phyloP scores from a whole-genome alignment of 2,329 filamentous ascomycete genomes.

The Elsinoe perseae region DNA sequence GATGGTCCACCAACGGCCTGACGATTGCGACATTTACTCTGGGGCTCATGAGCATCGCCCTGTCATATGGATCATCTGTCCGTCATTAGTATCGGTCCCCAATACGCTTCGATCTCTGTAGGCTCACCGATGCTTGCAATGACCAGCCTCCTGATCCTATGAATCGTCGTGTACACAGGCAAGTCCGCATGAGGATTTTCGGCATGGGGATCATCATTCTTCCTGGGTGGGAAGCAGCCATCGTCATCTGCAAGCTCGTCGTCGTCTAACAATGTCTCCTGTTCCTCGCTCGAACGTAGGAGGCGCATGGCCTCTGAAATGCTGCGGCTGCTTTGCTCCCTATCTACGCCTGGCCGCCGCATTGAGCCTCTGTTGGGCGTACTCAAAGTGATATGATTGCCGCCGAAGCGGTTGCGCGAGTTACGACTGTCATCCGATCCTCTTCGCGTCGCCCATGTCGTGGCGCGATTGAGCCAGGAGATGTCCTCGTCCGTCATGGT shows the following conservation, averaged over 20 bases:
- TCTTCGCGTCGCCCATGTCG: slow-evolving; percentile 11
- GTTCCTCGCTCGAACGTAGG: slow-evolving; percentile 40
- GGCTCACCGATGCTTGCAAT: slow-evolving; percentile 40
- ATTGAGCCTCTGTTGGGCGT: neutral
- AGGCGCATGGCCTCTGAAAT: slow-evolving; percentile 33
- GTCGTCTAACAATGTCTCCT: slow-evolving; percentile 40
- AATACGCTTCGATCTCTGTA: neutral
- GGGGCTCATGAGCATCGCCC: slow-evolving; percentile 71
- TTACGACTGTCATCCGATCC: neutral
- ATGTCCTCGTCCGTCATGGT: slow-evolving; percentile 14
- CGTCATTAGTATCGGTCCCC: neutral
- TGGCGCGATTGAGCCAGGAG: slow-evolving; percentile 14
- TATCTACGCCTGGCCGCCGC: slow-evolving; percentile 16
- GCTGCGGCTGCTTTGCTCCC: slow-evolving; percentile 29
- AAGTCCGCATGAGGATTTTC: slow-evolving; percentile 54
- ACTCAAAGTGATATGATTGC: neutral
- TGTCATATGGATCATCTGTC: slow-evolving; percentile 56
- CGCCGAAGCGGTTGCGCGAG: neutral
- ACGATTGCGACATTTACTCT: slow-evolving; percentile 75
- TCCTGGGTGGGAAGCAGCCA: slow-evolving; percentile 36
- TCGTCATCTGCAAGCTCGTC: slow-evolving; percentile 41
- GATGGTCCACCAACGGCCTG: slow-evolving; percentile 72
- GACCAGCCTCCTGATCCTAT: slow-evolving; percentile 44
- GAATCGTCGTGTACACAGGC: slow-evolving; percentile 70
- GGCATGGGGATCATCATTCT: slow-evolving; percentile 34